A percentile compares a stretch with the other conserved stretches of the same genome.
phyloP scores from a whole-genome alignment of 257 asterid genomes.

The Petunia secreta region DNA sequence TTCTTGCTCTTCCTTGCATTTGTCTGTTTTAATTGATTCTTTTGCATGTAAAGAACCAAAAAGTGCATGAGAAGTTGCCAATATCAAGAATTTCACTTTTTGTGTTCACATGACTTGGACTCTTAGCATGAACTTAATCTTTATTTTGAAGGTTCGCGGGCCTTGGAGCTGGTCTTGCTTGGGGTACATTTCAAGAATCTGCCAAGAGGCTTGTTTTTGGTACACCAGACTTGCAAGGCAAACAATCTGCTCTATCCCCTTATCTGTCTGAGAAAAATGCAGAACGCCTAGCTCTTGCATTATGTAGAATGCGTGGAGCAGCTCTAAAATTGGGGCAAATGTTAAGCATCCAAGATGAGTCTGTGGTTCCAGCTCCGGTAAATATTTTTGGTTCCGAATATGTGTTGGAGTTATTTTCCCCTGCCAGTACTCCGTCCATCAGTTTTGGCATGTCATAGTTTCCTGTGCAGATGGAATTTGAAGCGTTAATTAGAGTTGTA shows the following conservation, averaged over 20 bases:
- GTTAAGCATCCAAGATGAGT: conserved; percentile 97
- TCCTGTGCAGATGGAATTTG: not conserved
- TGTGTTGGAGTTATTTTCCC: conserved; percentile 7
- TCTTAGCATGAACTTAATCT: conserved; percentile 32
- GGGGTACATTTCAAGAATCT: conserved; percentile 97
- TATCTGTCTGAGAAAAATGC: conserved; percentile 86
- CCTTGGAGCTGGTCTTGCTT: conserved; percentile 97
- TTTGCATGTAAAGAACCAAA: conserved; percentile 21
- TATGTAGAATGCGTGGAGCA: conserved; percentile 99
- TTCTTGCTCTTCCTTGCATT: not conserved
- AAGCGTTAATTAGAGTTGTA: not conserved
- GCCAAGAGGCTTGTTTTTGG: conserved; percentile 86
- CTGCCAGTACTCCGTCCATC: not conserved
- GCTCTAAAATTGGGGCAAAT: conserved; percentile 97
- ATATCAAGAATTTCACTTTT: conserved; percentile 19
- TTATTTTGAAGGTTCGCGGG: conserved; percentile 81
- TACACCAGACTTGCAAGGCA: conserved; percentile 48
- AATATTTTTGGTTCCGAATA: conserved; percentile 27
- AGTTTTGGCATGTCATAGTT: conserved; percentile 15
- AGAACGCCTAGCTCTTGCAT: conserved; percentile 94
- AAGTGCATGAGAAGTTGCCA: conserved; percentile 14
- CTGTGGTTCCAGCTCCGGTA: conserved; percentile 95
- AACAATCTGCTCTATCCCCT: conserved; percentile 62
- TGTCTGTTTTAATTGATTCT: not conserved
- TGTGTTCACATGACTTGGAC: conserved; percentile 31